Base-by-base conservation (phyloP, 2,329 filamentous ascomycete species). In the Phialophora verrucosa region DNA sequence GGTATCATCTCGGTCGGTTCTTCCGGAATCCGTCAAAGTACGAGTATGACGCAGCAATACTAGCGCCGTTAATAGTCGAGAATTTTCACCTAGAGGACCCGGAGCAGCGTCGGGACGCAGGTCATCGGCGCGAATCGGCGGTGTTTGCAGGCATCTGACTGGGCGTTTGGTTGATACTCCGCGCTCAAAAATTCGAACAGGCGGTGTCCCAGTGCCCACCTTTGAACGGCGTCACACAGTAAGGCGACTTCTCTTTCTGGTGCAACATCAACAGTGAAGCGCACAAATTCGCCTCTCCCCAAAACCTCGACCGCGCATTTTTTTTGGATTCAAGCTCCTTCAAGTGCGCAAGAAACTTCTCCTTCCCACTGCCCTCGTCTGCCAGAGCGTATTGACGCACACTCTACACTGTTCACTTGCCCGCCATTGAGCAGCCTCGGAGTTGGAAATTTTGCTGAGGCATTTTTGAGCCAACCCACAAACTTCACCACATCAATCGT, bases 401-500 rank as follows among this genome's bases (percentile, higher is more conserved):
- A 20, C 27, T 35, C 25, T 5, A 17, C 3, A 23, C 38, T 47
- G 56, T 42, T 32, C 38, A 44, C 62, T 44, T 47, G 14, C 56
- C 23, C 10, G 23, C 49, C 8, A 47, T 35, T 31, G 42, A 59
- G 44, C 29, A 20, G 38, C 17, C 31, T 42, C 56, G 31, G 50
- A 23, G 3, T 25, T 25, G 31, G 59, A 60, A 25, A 55, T 42
- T 61, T 56, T 5, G 56, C 51, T 62, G 66, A 65, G 66, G 60
- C 62, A 69, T 60, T 65, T 65, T 59, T 57, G 2, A 32, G 23
- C n/a, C 54, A 31, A n/a, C 47, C 35, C 51, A 62, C 64, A 35
- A 65, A 38, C 38, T 47, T 62, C 61, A 60, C 60, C 57, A 50
- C 20, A n/a, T 27, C 35, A 59, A 50, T 59, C 61, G 68, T 65